Evolutionary conservation across 768 basidiomycete species (phyloP), one percentile per base, ranked within the genome.

Genomic region (Favolaschia claudopus): DNA sequence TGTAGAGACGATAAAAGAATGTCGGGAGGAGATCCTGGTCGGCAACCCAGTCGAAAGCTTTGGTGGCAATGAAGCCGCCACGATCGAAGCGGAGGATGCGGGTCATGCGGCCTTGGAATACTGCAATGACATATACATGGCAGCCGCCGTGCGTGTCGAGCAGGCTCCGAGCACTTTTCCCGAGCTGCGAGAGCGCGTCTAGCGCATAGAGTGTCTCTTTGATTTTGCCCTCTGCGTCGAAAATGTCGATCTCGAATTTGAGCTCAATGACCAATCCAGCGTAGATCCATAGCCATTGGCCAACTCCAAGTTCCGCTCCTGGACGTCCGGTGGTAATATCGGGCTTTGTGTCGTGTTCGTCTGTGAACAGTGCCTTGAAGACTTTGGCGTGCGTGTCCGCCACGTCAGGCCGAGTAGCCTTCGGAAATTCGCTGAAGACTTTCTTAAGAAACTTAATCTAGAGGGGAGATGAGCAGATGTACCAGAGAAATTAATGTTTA

Each of bases 71-170:
- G 48, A 34, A 58, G 3, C 49, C 48, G 31, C 39, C 25, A 7
- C 42, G 44, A 17, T 50, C 39, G 48, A 58, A 50, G 5, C 49
- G 32, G 33, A 43, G 32, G 14, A 58, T 42, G 39, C 56, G 56
- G 2, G 49, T 48, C 34, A 6, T n/a, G 14, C 10, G 20, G 7
- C n/a, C 14, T 29, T 17, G n/a, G n/a, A 51, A 15, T 4, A 51
- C 22, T 5, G 47, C 29, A 9, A 51, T 32, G 20, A 58, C 48
- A 24, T 43, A 58, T 8, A 20, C 47, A 27, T 22, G n/a, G 19
- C 39, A 42, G 20, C 20, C 3, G 22, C 39, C 29, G 24, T 24
- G 24, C 12, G 56, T 33, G 19, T 33, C 28, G 40, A 55, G 39
- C 17, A 57, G 36, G 28, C 31, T 29, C 12, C 38, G 45, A 9